These are phyloP conservation scores for Tolypocladium pustulatum DNA, from an alignment of 2,329 filamentous ascomycete genomes.

Conservation along the genomic window DNA sequence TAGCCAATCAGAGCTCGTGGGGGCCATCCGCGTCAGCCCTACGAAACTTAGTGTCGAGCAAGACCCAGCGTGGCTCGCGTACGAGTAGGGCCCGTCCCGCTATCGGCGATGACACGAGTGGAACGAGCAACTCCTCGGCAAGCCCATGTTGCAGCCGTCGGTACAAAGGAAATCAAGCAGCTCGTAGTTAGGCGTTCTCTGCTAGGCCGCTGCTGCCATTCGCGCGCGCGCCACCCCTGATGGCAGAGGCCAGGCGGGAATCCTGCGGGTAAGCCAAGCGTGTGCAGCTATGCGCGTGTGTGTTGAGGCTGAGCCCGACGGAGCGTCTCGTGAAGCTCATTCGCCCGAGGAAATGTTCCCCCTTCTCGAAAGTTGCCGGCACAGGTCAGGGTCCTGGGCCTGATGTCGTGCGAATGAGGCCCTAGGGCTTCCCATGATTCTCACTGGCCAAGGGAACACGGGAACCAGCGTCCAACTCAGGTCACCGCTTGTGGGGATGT, in stretches of 20 bases:
- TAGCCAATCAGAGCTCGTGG: slow-evolving; percentile 8
- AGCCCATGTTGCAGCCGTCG: background rate
- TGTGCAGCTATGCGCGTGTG: background rate
- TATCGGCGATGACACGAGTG: background rate
- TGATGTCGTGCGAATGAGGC: background rate
- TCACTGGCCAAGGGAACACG: background rate
- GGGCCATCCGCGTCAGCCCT: slow-evolving; percentile 11
- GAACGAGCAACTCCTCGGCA: background rate
- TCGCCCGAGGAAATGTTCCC: background rate
- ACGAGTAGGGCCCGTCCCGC: background rate
- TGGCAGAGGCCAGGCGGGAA: background rate
- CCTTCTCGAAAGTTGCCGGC: background rate
- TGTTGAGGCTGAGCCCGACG: slow-evolving; percentile 1
- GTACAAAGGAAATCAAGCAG: background rate
- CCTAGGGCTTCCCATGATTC: background rate
- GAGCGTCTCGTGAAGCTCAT: background rate
- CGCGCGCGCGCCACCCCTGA: background rate
- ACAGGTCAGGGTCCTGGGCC: background rate
- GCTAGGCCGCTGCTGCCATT: background rate
- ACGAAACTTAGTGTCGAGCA: slow-evolving; percentile 8
- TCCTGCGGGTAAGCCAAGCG: slow-evolving; percentile 1
- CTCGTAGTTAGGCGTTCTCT: background rate
- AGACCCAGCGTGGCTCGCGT: background rate
- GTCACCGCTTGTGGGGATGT: slow-evolving; percentile 1
- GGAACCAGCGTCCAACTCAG: background rate